Base-by-base conservation (phyloP, 441 rosid species). In the Bruguiera hainesii region DNA sequence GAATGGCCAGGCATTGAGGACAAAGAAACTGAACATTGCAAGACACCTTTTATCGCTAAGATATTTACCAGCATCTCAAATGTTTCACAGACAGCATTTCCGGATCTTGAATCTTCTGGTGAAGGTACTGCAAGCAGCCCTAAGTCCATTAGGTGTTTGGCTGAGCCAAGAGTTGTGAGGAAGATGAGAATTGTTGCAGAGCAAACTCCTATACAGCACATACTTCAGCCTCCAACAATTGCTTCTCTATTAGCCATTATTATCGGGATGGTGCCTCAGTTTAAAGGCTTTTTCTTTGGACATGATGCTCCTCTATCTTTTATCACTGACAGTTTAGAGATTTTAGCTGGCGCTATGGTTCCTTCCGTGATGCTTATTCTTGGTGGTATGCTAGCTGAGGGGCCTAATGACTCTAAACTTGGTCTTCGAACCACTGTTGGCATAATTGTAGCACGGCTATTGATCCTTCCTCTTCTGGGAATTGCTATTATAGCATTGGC, bases 1-100 rank as follows among this genome's bases (percentile, higher is more conserved):
- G 97, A 93, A 67, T 93, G 98, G 97, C 98, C 97, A 0, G 97
- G 98, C 56, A 93, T 93, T 1, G 97, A 91, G 84, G 98, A 93
- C 0, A 93, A 88, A 68, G 98, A 85, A 78, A 93, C 90, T 0
- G 93, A 88, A 73, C 95, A 91, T 75, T 81, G 87, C 55, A 93
- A 91, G 80, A 85, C 90, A 0, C 96, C 98, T 26, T 88, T 88
- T 65, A 81, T 93, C 56, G 98, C 98, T 0, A 83, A 85, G 74
- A 68, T 85, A 7, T 91, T 91, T 59, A 81, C 78, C 20, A 87
- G 86, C 68, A 73, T 84, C 66, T 81, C 93, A 46, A 65, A 64
- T 48, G 8, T 69, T 63, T 88, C 98, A 0, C 86, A 76, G 60
- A 65, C 75, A 42, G 75, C 80, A 65, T 75, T 88, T 60, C 85